Base-by-base conservation (phyloP, 257 asterid species). In the Knoxia roxburghii region DNA sequence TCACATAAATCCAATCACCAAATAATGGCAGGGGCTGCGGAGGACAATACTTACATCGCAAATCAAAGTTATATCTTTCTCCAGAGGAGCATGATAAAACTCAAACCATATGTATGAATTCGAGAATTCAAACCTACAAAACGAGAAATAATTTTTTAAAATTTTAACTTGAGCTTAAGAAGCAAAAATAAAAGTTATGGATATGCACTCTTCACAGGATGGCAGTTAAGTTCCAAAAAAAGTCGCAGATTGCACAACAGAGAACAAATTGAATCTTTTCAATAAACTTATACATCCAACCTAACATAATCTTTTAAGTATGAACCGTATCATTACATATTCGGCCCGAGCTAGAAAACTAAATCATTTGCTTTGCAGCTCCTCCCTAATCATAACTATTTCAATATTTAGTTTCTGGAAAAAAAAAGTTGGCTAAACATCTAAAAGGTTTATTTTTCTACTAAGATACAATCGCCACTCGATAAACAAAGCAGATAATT, bases 81-180 rank as follows among this genome's bases (percentile, higher is more conserved):
- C 95, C 82, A 86, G 59, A 26, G 88, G 97, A 61, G 89, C 60
- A 48, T 93, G 87, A 82, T 85, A 90, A 84, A 93, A 86, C 81
- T 93, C 99, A 80, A 93, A 79, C 97, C 97, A 93, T 81, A 90
- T 83, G 61, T 84, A 86, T 8, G 97, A 86, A 81, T 82, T 93
- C 45, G 96, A 78, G 84, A 85, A 93, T 49, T 76, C 94, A 81
- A 93, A 93, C 69, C 96, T 93, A 88, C 58, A 41, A 61, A n/a
- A 75, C 35, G 17, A 15, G 6, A 43, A 39, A 37, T 14, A 4
- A 51, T 17, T 35, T 41, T n/a, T 6, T 33, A 7, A 32, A 1
- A 1, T 50, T 9, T 1, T 17, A 14, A 20, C 41, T 57, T 18
- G 26, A 30, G 9, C 26, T 23, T 40, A 40, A 39, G 30, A 68